Base-by-base conservation (phyloP, 345 rosid species). In the Gossypium stocksii region DNA sequence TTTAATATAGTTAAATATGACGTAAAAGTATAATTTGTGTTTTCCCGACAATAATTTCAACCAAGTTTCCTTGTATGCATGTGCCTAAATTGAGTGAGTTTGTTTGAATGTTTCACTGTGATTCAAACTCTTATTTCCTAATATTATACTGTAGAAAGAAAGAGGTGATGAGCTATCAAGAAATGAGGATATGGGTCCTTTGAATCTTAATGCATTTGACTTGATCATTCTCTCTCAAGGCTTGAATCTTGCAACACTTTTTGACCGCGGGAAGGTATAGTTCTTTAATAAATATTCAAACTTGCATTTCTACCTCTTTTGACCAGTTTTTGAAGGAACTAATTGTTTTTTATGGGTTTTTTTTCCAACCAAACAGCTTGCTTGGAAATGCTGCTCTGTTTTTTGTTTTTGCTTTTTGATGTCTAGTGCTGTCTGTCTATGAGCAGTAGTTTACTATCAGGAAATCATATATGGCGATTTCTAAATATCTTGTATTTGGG, bases 121-220 rank as follows among this genome's bases (percentile, higher is more conserved):
- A 22, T 44, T 72, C 27, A 58, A 17, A 63, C 76, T 49, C 44
- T 57, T n/a, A 48, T 2, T 77, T 56, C 54, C 62, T 68, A 13
- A 49, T 45, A 48, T 56, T 74, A 66, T 77, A 77, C 68, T 78
- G 79, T 76, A 90, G 99, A 94, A 86, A 78, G 87, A 80, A 72
- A 77, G 76, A 74, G 75, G 75, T 66, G 82, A 82, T 77, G 87
- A 87, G 82, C 90, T 83, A 29, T 69, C 72, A 13, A 77, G 87
- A 61, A 81, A 77, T 70, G 89, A 87, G 72, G 91, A 92, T 77
- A 79, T 79, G 3, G 91, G 93, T 77, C 99, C 99, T 38, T 77
- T 95, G 85, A 84, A 76, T 83, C 92, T 94, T 53, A 94, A 94
- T 86, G 99, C 99, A 34, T 95, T 95, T 45, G 99, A 95, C 86